Base-by-base conservation (phyloP, 148 eudicot genomes). In the Heliosperma pusillum region DNA sequence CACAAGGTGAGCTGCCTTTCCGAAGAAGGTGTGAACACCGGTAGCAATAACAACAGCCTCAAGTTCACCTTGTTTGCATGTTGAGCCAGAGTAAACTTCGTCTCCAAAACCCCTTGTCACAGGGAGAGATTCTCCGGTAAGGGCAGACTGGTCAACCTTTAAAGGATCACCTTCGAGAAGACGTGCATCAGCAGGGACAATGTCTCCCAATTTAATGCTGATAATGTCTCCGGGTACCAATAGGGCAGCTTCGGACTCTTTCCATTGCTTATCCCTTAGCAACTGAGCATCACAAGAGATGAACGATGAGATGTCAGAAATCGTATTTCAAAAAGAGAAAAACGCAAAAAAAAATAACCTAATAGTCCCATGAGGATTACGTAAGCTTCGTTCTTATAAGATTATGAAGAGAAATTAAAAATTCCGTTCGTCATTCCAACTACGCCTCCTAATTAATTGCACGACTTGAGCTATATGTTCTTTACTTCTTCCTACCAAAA, bases 1-100 rank as follows among this genome's bases (percentile, higher is more conserved):
- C 13, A 94, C 98, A 40, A 94, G 88, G 69, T 94, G 98, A 8
- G 98, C 98, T 4, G 98, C 98, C 86, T 94, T 94, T 3, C 98
- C 98, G 42, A 94, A 94, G 87, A 94, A 94, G 68, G 98, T 94
- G 79, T 94, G 98, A 24, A 94, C 98, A 21, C 98, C 98, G 10
- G 98, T 94, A 67, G 98, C 98, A 27, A 94, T 94, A 10, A 94
- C 98, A 29, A 94, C 91, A 19, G 98, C 98, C 70, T 94, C 96
- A 16, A 94, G 72, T 63, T 94, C 98, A 61, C 98, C 98, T 69
- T 94, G 98, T 70, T 94, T 94, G 83, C 98, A 94, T 0, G 98
- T 94, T 21, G 98, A 94, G 13, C 98, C 98, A 16, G 98, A 94
- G 86, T 88, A 94, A 25, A 94, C 90, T 83, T 91, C 97, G 66